Conservation (phyloP, 2,329 filamentous ascomycete species). For the Lecanicillium sp. region DNA sequence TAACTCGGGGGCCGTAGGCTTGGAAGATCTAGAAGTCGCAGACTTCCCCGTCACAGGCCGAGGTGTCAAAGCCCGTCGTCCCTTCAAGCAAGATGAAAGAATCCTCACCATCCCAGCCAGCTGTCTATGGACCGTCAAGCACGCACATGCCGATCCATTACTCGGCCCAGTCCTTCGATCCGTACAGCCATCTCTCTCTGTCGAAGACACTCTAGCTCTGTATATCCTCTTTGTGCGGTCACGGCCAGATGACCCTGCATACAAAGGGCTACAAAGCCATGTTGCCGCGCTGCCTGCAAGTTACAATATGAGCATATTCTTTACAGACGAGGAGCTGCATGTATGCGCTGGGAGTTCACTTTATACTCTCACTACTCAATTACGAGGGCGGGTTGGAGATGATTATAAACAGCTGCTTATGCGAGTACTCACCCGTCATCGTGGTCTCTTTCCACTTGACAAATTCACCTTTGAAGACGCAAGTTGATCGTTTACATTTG, state of each 20-base stretch:
- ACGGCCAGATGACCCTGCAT: slow-evolving; percentile 22
- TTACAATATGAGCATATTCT: slow-evolving; percentile 26
- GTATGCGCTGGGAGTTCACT: slow-evolving; percentile 24
- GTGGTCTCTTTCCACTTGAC: slow-evolving; percentile 22
- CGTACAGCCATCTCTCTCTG: slow-evolving; percentile 20
- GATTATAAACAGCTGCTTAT: slow-evolving; percentile 20
- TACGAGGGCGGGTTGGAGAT: slow-evolving; percentile 19
- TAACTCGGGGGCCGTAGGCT: slow-evolving; percentile 19
- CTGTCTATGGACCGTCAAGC: slow-evolving; percentile 23
- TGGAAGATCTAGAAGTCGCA: slow-evolving; percentile 22
- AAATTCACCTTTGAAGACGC: slow-evolving; percentile 25
- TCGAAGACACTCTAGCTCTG: slow-evolving; percentile 23
- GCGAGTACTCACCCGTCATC: slow-evolving; percentile 20
- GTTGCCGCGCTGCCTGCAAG: slow-evolving; percentile 20
- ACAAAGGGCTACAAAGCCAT: slow-evolving; percentile 17
- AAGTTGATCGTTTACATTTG: slow-evolving; percentile 10
- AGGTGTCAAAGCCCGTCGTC: slow-evolving; percentile 19
- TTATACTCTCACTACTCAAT: slow-evolving; percentile 22
- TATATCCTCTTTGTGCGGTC: slow-evolving; percentile 25
- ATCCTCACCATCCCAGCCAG: slow-evolving; percentile 23
- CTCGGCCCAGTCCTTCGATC: slow-evolving; percentile 22
- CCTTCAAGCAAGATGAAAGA: slow-evolving; percentile 22
- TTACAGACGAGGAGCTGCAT: slow-evolving; percentile 22
- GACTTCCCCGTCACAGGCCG: slow-evolving; percentile 23
- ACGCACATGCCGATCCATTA: slow-evolving; percentile 22